Evolutionary conservation across 805 yeast species (phyloP).

Genomic region (Aciculoconidium aculeatum): DNA sequence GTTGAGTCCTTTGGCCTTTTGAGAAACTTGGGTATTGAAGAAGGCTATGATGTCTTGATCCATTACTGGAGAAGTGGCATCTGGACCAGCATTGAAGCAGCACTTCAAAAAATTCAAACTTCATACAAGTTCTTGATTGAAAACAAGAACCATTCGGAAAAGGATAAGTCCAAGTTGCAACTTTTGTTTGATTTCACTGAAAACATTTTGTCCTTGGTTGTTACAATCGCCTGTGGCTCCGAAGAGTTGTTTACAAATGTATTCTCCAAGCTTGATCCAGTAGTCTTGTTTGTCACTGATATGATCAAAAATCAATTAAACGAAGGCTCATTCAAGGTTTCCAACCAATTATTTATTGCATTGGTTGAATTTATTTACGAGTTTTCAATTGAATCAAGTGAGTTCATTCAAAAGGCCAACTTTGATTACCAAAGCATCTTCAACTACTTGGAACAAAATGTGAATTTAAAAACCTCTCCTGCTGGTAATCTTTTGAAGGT

Average conservation of each 20-base stretch:
- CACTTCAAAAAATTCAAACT: conserved; percentile 44
- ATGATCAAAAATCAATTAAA: conserved; percentile 30
- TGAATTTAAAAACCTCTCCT: conserved; percentile 2
- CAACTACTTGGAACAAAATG: conserved; percentile 13
- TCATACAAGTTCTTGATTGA: conserved; percentile 42
- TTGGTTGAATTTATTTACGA: conserved; percentile 55
- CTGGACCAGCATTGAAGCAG: conserved; percentile 53
- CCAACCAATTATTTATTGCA: conserved; percentile 44
- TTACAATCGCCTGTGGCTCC: conserved; percentile 60
- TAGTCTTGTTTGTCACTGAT: conserved; percentile 32
- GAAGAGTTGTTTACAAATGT: conserved; percentile 45
- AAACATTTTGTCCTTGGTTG: conserved; percentile 62
- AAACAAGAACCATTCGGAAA: conserved; percentile 13
- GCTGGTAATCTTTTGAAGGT: conserved; percentile 8
- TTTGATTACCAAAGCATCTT: conserved; percentile 12
- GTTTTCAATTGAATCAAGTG: conserved; percentile 52
- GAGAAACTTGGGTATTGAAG: conserved; percentile 75
- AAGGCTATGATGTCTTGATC: conserved; percentile 77
- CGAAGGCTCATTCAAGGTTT: conserved; percentile 21
- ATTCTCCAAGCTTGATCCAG: conserved; percentile 37
- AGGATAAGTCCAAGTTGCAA: conserved; percentile 39
- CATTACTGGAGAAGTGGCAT: conserved; percentile 75
- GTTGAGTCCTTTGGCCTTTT: conserved; percentile 78
- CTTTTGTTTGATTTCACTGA: conserved; percentile 64
- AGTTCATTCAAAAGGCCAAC: conserved; percentile 37